Conservation (phyloP, 345 rosid species). For the Clarkia xantiana region DNA sequence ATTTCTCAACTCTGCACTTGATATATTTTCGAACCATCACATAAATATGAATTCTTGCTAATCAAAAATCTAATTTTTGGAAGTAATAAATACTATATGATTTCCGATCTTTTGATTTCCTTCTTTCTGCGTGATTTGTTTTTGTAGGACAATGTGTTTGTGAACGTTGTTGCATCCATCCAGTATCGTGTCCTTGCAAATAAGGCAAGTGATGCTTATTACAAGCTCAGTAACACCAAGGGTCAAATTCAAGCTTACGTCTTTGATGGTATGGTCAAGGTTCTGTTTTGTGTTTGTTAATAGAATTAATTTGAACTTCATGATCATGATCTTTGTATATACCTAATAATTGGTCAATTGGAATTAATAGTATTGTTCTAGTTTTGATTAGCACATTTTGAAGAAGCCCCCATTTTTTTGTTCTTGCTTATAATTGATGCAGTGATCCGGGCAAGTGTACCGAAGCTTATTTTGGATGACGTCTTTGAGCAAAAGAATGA, state of each 20-base stretch:
- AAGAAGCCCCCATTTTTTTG: neutral
- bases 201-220: slow-evolving; percentile 27
- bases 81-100: too few species aligned
- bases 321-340: too few species aligned
- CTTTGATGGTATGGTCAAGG: slow-evolving; percentile 21
- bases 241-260: slow-evolving; percentile 29
- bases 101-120: too few species aligned
- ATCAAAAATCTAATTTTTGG: too few species aligned
- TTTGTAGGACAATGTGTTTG: slow-evolving; percentile 29
- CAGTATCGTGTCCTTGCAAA: slow-evolving; percentile 26
- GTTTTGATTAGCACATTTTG: too few species aligned
- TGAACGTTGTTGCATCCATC: slow-evolving; percentile 31
- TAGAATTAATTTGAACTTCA: too few species aligned
- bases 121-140: too few species aligned
- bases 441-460: slow-evolving; percentile 59
- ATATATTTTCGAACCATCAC: too few species aligned
- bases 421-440: slow-evolving; percentile 2
- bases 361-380: too few species aligned
- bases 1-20: neutral
- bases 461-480: slow-evolving; percentile 43
- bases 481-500: slow-evolving; percentile 52
- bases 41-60: too few species aligned
- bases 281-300: neutral
- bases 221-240: slow-evolving; percentile 29
- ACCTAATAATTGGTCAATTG: too few species aligned